Evolutionary conservation across 1,139 yeast genomes (phyloP).

Genomic region (Citeromyces siamensis): DNA sequence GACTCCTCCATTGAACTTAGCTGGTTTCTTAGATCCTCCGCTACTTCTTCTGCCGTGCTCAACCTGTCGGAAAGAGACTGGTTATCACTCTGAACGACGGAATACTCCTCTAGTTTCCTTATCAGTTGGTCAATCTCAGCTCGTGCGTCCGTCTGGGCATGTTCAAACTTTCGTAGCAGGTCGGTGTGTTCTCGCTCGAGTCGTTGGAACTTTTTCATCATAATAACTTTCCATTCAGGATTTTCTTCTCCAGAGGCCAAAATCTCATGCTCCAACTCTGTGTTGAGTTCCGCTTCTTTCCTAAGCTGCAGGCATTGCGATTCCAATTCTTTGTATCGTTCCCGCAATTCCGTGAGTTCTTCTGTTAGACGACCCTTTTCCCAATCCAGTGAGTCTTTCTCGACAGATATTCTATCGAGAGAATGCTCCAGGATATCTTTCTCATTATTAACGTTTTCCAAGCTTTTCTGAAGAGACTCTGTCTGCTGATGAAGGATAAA

Average conservation of each 20-base stretch:
- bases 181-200: conserved; percentile 25
- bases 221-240: conserved; percentile 9
- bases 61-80: conserved; percentile 20
- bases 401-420: conserved; percentile 24
- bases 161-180: conserved; percentile 17
- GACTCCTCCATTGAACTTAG: conserved; percentile 28
- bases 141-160: conserved; percentile 17
- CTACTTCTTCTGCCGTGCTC: conserved; percentile 25
- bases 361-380: conserved; percentile 36
- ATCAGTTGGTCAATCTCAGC: conserved; percentile 19
- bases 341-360: conserved; percentile 35
- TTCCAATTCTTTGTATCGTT: conserved; percentile 25
- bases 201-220: conserved; percentile 21
- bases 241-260: conserved; percentile 13
- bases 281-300: conserved; percentile 33
- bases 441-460: conserved; percentile 29
- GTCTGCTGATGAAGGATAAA: conserved; percentile 22
- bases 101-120: conserved; percentile 11
- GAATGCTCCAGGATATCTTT: conserved; percentile 34
- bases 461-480: conserved; percentile 24
- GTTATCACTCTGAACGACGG: conserved; percentile 12
- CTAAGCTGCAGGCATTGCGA: conserved; percentile 28
- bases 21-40: conserved; percentile 30
- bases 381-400: conserved; percentile 19
- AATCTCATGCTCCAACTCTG: conserved; percentile 27